Base-by-base conservation (phyloP, 2,329 filamentous ascomycete species). In the Ophiostoma himal-ulmi region DNA sequence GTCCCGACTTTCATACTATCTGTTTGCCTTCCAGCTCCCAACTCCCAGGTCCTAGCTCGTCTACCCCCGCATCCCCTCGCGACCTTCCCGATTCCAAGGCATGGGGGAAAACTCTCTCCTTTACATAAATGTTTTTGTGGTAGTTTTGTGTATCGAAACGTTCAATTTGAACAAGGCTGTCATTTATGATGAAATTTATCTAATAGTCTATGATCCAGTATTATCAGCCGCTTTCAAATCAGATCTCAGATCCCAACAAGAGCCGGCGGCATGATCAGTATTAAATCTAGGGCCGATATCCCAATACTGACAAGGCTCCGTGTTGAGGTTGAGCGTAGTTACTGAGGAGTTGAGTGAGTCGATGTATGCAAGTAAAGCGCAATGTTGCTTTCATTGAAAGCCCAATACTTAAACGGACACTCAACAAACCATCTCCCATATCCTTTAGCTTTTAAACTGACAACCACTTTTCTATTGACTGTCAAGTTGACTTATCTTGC, bases 1-100 rank as follows among this genome's bases (percentile, higher is more conserved):
- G 22, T 30, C 13, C 44, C 44, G 44, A 48, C 44, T 48, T 48
- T 30, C 30, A 30, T 30, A 30, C 4, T 30, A 30, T 3, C 30
- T 30, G 30, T 36, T 34, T 62, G 22, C 57, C 30, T 39, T 20
- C 34, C 17, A n/a, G 26, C 26, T 34, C 57, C 57, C 26, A 14
- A 36, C 14, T 60, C 6, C 54, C 54, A 64, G 30, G 5, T 60
- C 6, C 54, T 26, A 64, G 30, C 57, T 64, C 30, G 57, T 30
- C 36, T 65, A 39, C 62, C 62, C 62, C 62, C 62, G 62, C 62
- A 65, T 65, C 36, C 30, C 62, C 20, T 64, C 60, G 62, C 62
- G 36, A 65, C 41, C 14, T 65, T 36, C 26, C 62, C 22, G 34
- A 39, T 65, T 37, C 20, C 36, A n/a, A 39, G 60, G 60, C 34